Evolutionary conservation across 345 rosid species (phyloP), one percentile per base, ranked within the genome.

Genomic region (Xanthoceras sorbifolium): DNA sequence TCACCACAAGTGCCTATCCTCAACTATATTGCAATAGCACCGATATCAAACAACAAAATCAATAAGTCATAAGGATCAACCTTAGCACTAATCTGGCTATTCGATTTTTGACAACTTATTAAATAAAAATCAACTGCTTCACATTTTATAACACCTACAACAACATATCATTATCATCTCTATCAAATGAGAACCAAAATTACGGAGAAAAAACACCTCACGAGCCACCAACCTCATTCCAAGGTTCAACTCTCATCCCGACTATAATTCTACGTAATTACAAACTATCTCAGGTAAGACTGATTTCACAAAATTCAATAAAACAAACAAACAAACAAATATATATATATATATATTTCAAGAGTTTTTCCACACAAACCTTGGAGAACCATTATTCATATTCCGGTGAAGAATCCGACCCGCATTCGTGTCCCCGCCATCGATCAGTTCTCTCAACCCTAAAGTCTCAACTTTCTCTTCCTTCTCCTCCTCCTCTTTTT

Each of bases 401-500:
- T 88, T 94, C 87, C 99, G 85, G 22, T 89, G 99, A 82, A 96
- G 92, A 81, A 96, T 85, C 85, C 99, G 86, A 38, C 85, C 95
- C 22, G 75, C 86, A 67, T 74, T 80, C 5, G 90, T 70, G 68
- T 86, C 91, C 60, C 86, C 88, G 9, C 82, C 92, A 80, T 86
- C 95, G 59, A 96, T 96, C 87, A 96, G 84, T 79, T 90, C 98
- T 81, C 92, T 89, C 79, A 96, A 79, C 44, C 99, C 99, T 83
- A 88, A 82, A 80, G 75, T 92, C 84, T 81, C 87, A 4, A 78
- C 79, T 64, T 85, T 84, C 78, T 84, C 91, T 68, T 81, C 90
- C 64, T 83, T 84, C 26, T 78, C 85, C 17, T 77, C 80, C 62
- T 72, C 82, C 22, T 77, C 81, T 34, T 84, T 83, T 62, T 85